Percentiles rank a stretch among this genome's conserved stretches.
These are phyloP conservation scores for Cymbomonas tetramitiformis DNA, from an alignment of 139 green algal genomes.

Conservation along the genomic window DNA sequence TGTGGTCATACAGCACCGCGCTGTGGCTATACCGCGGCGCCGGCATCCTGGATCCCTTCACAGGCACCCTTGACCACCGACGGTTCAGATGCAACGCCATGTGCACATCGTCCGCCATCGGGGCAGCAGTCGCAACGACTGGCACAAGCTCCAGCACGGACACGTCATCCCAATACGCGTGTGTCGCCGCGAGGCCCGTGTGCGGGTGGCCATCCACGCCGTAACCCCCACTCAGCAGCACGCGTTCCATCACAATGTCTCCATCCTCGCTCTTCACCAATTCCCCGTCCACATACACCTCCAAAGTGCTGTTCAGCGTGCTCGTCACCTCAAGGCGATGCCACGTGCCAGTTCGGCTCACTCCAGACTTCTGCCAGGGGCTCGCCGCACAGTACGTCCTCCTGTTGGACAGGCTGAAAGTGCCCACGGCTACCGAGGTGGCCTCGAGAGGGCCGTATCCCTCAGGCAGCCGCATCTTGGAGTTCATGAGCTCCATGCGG, in stretches of 20 bases:
- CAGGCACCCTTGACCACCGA: too few relatives aligned
- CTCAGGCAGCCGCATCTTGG: too few relatives aligned
- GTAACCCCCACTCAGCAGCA: constrained; percentile 1
- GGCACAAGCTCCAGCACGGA: too few relatives aligned
- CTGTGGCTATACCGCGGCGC: too few relatives aligned
- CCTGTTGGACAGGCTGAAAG: constrained; percentile 3
- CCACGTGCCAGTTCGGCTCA: too few relatives aligned
- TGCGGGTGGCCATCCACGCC: constrained; percentile 1
- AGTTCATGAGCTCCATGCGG: not conserved
- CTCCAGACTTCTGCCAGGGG: constrained; percentile 19
- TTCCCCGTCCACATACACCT: not conserved
- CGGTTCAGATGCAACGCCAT: too few relatives aligned
- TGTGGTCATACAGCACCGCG: too few relatives aligned
- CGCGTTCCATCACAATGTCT: not conserved
- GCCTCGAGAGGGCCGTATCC: not conserved
- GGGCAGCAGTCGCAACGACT: too few relatives aligned
- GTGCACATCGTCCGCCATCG: too few relatives aligned
- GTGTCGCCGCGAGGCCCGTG: not conserved
- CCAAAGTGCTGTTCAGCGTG: too few relatives aligned
- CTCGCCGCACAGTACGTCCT: constrained; percentile 1
- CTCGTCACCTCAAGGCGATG: too few relatives aligned
- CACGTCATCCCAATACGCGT: not conserved
- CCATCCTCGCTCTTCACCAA: not conserved
- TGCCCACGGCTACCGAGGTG: constrained; percentile 10
- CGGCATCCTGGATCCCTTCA: too few relatives aligned